A percentile compares a stretch with the other conserved stretches of the same genome.
phyloP scores from a whole-genome alignment of 768 basidiomycete species.

The Sporobolomyces roseus region DNA sequence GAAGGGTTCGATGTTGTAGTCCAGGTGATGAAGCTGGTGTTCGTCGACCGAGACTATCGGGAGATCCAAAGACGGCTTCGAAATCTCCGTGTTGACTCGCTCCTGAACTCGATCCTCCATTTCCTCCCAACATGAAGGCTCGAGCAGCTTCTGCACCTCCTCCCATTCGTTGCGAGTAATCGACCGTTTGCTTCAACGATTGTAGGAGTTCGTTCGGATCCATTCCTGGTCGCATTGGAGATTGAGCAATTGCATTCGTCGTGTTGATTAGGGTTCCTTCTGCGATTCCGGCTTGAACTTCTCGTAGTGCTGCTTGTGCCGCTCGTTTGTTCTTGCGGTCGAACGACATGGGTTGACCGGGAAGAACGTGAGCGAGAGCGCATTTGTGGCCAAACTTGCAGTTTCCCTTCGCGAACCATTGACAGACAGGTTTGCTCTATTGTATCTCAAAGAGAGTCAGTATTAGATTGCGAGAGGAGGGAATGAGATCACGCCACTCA shows the following conservation, averaged over 20 bases:
- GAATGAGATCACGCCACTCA: neutral
- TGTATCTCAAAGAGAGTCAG: conserved; percentile 54
- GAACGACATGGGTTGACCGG: conserved; percentile 91
- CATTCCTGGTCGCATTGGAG: neutral
- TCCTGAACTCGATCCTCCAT: conserved; percentile 32
- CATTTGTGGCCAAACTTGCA: conserved; percentile 72
- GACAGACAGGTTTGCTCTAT: conserved; percentile 49
- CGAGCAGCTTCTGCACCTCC: conserved; percentile 6
- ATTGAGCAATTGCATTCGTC: conserved; percentile 10
- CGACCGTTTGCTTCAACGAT: conserved; percentile 25
- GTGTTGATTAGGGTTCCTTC: conserved; percentile 13
- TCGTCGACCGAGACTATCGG: conserved; percentile 27
- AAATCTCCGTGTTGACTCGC: conserved; percentile 26
- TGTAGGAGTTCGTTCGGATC: conserved; percentile 12
- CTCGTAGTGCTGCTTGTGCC: conserved; percentile 45
- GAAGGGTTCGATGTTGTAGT: conserved; percentile 18
- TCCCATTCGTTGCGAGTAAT: conserved; percentile 1
- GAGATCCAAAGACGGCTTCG: conserved; percentile 35
- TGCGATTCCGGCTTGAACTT: conserved; percentile 23
- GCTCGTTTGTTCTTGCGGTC: conserved; percentile 88
- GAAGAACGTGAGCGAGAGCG: conserved; percentile 87
- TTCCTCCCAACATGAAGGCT: conserved; percentile 10
- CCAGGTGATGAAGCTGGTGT: conserved; percentile 17
- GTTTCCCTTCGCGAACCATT: conserved; percentile 75
- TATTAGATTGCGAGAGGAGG: conserved; percentile 37